A percentile compares a stretch with the other conserved stretches of the same genome.
Evolutionary conservation across 352 stramenopile species (phyloP).

Genomic region (Pythium brachiatum): DNA sequence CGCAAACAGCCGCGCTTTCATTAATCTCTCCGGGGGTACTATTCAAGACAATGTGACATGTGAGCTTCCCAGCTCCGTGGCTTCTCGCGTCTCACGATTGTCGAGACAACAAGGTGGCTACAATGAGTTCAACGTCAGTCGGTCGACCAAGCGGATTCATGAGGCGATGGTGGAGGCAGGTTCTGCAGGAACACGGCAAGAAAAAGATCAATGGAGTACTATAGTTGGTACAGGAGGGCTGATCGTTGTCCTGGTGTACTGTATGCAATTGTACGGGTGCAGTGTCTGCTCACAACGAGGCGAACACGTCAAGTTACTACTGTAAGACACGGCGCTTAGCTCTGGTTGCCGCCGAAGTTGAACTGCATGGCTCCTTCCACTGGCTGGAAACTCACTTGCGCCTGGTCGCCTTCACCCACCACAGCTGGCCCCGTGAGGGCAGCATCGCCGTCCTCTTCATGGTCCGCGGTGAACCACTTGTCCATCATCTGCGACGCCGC

Average conservation of each 20-base stretch:
- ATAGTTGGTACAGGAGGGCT: neutral
- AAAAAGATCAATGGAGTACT: neutral
- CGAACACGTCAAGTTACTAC: slow-evolving; percentile 1
- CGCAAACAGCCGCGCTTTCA: neutral
- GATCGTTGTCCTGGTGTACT: neutral
- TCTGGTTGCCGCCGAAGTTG: slow-evolving; percentile 54
- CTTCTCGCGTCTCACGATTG: neutral
- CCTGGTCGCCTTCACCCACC: slow-evolving; percentile 34
- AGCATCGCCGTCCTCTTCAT: slow-evolving; percentile 38
- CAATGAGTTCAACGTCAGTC: neutral
- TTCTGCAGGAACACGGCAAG: no score
- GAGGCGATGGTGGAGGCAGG: neutral
- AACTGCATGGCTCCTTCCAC: slow-evolving; percentile 66
- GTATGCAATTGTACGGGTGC: neutral
- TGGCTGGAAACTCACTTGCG: slow-evolving; percentile 67
- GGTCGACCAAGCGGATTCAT: neutral
- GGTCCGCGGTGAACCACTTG: slow-evolving; percentile 64
- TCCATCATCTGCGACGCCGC: slow-evolving; percentile 79
- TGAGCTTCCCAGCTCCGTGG: no score
- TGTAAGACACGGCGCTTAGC: slow-evolving; percentile 9
- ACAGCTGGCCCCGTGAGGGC: slow-evolving; percentile 46
- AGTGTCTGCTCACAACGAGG: neutral
- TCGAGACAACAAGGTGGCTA: neutral
- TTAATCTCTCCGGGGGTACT: neutral
- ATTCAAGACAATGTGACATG: neutral